Conservation (phyloP, 192 early-diverging fungal genomes). For the Geranomyces variabilis region DNA sequence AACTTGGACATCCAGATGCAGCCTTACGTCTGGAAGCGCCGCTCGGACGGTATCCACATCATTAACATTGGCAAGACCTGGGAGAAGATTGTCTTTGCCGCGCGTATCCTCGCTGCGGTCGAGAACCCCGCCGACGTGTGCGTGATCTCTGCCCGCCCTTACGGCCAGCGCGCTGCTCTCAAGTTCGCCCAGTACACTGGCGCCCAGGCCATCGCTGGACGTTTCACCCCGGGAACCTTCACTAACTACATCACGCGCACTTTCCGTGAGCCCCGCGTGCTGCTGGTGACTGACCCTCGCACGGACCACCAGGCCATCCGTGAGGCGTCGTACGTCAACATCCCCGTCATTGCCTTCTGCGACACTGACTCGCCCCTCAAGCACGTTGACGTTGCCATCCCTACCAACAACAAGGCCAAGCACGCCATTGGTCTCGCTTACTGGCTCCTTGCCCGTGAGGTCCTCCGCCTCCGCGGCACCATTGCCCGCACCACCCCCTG, state of each 20-base stretch:
- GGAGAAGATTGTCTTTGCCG: constrained; percentile 99
- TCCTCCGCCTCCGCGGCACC: constrained; percentile 95
- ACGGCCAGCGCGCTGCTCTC: constrained; percentile 97
- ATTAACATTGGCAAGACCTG: constrained; percentile 99
- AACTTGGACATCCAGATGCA: constrained; percentile 95
- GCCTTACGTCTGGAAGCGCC: constrained; percentile 96
- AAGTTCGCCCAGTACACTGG: constrained; percentile 99
- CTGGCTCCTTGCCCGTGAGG: constrained; percentile 98
- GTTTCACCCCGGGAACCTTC: constrained; percentile 99
- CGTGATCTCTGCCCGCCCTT: constrained; percentile 95
- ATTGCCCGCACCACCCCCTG: constrained; percentile 83
- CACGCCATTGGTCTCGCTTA: constrained; percentile 97
- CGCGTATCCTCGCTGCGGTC: constrained; percentile 97
- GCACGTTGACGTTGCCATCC: constrained; percentile 98
- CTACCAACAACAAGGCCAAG: constrained; percentile 99
- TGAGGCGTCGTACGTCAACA: constrained; percentile 99
- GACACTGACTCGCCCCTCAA: constrained; percentile 96
- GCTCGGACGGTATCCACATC: constrained; percentile 95
- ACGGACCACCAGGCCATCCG: constrained; percentile 98
- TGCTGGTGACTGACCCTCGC: constrained; percentile 96
- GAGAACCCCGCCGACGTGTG: constrained; percentile 98
- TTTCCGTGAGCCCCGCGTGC: constrained; percentile 99
- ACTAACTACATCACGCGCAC: constrained; percentile 99
- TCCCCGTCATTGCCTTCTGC: constrained; percentile 98
- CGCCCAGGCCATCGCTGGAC: constrained; percentile 98